Percentiles rank a stretch among this genome's conserved stretches.
These are phyloP conservation scores for Solidago caesia DNA, from an alignment of 129 eudicot genomes.

Conservation along the genomic window DNA sequence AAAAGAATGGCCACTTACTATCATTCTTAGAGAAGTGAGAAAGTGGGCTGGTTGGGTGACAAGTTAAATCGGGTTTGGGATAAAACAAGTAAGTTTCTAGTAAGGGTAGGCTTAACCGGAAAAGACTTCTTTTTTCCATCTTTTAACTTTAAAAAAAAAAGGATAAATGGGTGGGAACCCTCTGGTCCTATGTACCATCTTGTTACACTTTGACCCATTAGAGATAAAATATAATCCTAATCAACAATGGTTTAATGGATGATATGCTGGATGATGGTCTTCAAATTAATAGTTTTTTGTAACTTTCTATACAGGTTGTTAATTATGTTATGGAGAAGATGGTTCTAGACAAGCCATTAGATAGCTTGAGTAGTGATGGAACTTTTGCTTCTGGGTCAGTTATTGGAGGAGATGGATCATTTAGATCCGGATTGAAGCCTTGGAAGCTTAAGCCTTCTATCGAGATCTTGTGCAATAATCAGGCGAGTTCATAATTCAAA, in stretches of 20 bases:
- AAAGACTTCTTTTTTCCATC: background rate
- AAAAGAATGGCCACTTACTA: background rate
- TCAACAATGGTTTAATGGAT: background rate
- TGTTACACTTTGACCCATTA: background rate
- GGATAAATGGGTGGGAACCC: too few species aligned
- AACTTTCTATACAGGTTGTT: conserved; percentile 55
- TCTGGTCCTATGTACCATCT: background rate
- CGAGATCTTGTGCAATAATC: conserved; percentile 90
- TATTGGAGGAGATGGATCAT: conserved; percentile 48
- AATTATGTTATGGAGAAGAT: conserved; percentile 85
- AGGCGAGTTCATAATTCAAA: conserved; percentile 42
- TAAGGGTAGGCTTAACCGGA: background rate
- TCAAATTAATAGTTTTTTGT: background rate
- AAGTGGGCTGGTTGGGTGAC: background rate
- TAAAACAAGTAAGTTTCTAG: background rate
- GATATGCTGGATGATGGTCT: background rate
- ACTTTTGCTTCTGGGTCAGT: conserved; percentile 49
- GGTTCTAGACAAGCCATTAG: conserved; percentile 88
- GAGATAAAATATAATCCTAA: background rate
- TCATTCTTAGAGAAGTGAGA: background rate
- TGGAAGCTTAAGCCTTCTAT: conserved; percentile 83
- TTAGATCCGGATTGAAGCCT: conserved; percentile 67
- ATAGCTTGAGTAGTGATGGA: conserved; percentile 55
- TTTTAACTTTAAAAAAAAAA: too few species aligned
- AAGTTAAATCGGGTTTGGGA: background rate